A percentile compares a stretch with the other conserved stretches of the same genome.
Conservation (phyloP, 2,329 filamentous ascomycete species). For the Aspergillus tanneri region DNA sequence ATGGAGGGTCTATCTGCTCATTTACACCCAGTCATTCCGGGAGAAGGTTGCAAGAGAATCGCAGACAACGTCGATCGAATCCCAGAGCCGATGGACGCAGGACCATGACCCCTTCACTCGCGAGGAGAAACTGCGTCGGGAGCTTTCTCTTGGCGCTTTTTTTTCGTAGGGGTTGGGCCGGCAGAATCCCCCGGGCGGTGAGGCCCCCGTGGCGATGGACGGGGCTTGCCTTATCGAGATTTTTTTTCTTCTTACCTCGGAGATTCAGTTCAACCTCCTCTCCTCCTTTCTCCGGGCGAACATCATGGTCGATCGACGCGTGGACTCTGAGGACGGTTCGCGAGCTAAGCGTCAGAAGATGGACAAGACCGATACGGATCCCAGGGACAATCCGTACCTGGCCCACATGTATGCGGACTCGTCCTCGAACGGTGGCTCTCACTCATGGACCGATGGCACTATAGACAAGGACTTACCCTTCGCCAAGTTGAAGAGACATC, state of each 20-base stretch:
- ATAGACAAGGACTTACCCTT: constrained; percentile 52
- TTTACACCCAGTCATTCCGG: background rate
- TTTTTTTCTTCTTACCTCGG: constrained; percentile 21
- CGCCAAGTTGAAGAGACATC: constrained; percentile 69
- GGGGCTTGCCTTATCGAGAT: constrained; percentile 34
- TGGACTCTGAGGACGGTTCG: constrained; percentile 50
- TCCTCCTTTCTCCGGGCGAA: constrained; percentile 9
- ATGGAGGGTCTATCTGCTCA: constrained; percentile 4
- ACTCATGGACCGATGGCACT: constrained; percentile 20
- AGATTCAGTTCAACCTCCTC: constrained; percentile 8
- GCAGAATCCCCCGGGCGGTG: constrained; percentile 32
- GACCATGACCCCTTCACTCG: background rate
- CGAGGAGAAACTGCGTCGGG: background rate
- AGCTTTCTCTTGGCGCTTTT: constrained; percentile 21
- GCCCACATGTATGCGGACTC: constrained; percentile 75
- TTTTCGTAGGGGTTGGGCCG: constrained; percentile 27
- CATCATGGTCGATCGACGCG: constrained; percentile 59
- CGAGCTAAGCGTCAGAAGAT: constrained; percentile 58
- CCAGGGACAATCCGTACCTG: constrained; percentile 78
- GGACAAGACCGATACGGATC: constrained; percentile 49
- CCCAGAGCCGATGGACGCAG: background rate
- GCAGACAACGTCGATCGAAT: background rate
- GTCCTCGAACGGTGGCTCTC: constrained; percentile 34
- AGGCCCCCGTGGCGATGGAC: constrained; percentile 27
- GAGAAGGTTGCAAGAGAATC: constrained; percentile 2